Percentiles rank a stretch among this genome's conserved stretches.
Conservation (phyloP, 148 eudicot genomes). For the Camellia granthamiana region DNA sequence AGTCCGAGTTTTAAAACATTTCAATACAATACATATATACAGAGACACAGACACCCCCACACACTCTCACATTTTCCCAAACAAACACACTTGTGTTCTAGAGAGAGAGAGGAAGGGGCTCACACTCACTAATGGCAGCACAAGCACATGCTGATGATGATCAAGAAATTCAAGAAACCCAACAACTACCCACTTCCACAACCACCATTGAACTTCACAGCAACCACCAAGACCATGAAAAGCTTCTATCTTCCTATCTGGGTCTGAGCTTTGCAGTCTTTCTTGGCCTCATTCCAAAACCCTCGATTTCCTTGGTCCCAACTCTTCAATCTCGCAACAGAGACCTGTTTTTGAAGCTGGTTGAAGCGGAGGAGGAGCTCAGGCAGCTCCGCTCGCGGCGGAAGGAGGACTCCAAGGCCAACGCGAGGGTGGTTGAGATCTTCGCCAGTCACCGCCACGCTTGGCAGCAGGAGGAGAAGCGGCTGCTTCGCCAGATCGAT, state of each 20-base stretch:
- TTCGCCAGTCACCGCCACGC: slow-evolving; percentile 85
- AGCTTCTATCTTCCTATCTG: slow-evolving; percentile 48
- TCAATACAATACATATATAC: neutral
- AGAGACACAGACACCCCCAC: neutral
- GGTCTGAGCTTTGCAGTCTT: slow-evolving; percentile 74
- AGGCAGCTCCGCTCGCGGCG: slow-evolving; percentile 58
- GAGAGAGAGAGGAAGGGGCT: neutral
- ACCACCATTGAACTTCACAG: neutral
- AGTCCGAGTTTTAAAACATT: too few relatives aligned
- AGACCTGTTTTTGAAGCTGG: slow-evolving; percentile 38
- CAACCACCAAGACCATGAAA: slow-evolving; percentile 13
- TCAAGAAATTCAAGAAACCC: neutral
- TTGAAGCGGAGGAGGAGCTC: slow-evolving; percentile 65
- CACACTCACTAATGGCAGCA: slow-evolving; percentile 27
- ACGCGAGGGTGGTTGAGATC: slow-evolving; percentile 93
- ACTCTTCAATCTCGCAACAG: slow-evolving; percentile 48
- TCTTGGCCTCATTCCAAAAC: slow-evolving; percentile 46
- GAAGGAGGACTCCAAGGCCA: slow-evolving; percentile 93
- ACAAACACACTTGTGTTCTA: neutral
- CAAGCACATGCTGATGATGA: neutral
- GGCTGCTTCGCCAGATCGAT: slow-evolving; percentile 68
- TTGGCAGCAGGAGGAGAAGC: slow-evolving; percentile 87
- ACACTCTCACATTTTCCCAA: slow-evolving; percentile 11
- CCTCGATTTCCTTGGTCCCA: slow-evolving; percentile 38
- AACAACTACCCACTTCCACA: neutral